These are phyloP conservation scores for Aspergillus nanangensis DNA, from an alignment of 495 filamentous ascomycete species.

Conservation along the genomic window DNA sequence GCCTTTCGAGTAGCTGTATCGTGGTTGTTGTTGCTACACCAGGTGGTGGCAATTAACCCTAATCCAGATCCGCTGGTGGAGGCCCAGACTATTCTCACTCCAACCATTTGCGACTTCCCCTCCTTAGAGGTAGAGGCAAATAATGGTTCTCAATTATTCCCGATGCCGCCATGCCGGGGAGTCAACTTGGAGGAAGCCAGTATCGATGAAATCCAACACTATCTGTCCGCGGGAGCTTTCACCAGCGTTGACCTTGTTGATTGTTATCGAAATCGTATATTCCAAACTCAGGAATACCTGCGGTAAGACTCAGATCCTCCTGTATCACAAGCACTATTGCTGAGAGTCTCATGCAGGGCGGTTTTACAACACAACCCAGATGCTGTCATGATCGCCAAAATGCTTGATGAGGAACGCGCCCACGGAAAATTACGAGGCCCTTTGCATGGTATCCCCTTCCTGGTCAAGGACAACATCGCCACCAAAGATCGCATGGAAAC, in stretches of 20 bases:
- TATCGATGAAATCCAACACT: constrained; percentile 50
- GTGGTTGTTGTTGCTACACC: no score
- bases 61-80: no score
- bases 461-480: constrained; percentile 74
- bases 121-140: no score
- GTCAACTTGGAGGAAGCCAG: constrained; percentile 60
- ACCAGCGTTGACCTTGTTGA: constrained; percentile 44
- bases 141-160: constrained; percentile 35
- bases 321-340: not conserved
- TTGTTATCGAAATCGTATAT: constrained; percentile 50
- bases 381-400: constrained; percentile 50
- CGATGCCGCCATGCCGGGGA: constrained; percentile 58
- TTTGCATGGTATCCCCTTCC: constrained; percentile 69
- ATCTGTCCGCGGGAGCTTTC: constrained; percentile 35
- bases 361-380: constrained; percentile 62
- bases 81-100: no score
- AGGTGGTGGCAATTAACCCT: no score
- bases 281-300: constrained; percentile 53
- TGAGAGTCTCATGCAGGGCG: constrained; percentile 27
- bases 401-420: constrained; percentile 54
- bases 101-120: no score
- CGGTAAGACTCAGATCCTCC: constrained; percentile 39
- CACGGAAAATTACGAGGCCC: constrained; percentile 51
- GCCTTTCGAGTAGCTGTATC: no score
- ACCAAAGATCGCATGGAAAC: constrained; percentile 67